Evolutionary conservation across 1,139 yeast genomes (phyloP).

Genomic region (Saccharomyces hybrid): DNA sequence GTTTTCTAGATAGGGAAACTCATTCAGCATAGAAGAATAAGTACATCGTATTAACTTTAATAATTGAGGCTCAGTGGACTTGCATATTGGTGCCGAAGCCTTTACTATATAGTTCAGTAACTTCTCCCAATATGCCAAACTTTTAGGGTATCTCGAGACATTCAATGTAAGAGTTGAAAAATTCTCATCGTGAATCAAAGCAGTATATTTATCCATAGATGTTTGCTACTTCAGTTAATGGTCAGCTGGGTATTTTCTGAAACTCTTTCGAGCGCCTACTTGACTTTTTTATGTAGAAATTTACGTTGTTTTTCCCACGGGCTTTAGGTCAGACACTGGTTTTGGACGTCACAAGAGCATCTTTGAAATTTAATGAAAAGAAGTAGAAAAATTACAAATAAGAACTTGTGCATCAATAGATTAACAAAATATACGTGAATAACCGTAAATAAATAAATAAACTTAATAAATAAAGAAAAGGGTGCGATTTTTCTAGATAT

Average conservation of each 20-base stretch:
- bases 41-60: conserved; percentile 34
- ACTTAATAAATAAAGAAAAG: neutral
- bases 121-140: conserved; percentile 28
- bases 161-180: conserved; percentile 22
- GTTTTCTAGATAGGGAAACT: conserved; percentile 65
- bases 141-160: conserved; percentile 23
- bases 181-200: conserved; percentile 17
- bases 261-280: neutral
- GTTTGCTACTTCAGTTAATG: neutral
- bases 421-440: neutral
- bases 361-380: neutral
- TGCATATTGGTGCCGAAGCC: conserved; percentile 24
- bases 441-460: neutral
- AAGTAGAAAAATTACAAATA: neutral
- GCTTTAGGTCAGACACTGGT: neutral
- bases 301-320: neutral
- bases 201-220: conserved; percentile 18
- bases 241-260: neutral
- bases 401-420: neutral
- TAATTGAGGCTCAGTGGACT: conserved; percentile 16
- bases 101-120: conserved; percentile 24
- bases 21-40: conserved; percentile 49
- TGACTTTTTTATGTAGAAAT: neutral
- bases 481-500: neutral
- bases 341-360: neutral